Evolutionary conservation across 495 filamentous ascomycete genomes (phyloP), one percentile per base, ranked within the genome.

Genomic region (Aspergillus panamensis): DNA sequence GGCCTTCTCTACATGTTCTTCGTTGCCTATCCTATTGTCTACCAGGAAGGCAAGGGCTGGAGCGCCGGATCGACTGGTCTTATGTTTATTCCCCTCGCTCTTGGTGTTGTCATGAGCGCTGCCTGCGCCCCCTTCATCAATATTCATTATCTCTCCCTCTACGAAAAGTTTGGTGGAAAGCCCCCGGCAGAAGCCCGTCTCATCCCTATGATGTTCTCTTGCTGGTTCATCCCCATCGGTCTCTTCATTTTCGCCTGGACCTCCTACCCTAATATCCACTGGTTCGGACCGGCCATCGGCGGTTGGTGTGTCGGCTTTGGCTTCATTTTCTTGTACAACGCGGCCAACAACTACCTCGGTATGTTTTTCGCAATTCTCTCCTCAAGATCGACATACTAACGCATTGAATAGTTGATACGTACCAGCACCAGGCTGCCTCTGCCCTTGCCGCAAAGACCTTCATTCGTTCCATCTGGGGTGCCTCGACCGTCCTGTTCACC

Each of bases 211-310:
- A 93, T 95, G 90, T 66, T 78, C 17, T 84, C 83, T 29, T 93
- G 89, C 79, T 92, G 88, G 88, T 79, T 82, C 60, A 83, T 92
- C 62, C 88, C 88, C 0, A 74, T 89, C 47, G 88, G 87, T 12
- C 74, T 92, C 6, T 92, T 93, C 71, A 89, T 92, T 68, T 93
- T 93, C 70, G 90, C 88, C 33, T 92, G 90, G 90, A 82, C 87
- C 2, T 89, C 86, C 0, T 92, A 87, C 68, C 77, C 81, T 6
- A 53, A 53, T 0, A 62, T 92, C 2, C 78, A 71, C 62, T 92
- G 88, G 89, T 76, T 84, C 48, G 90, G 87, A 0, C 87, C 89
- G 3, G 76, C 78, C 2, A 76, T 94, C 12, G 89, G 84, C 21
- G 89, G 89, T 35, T 85, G 86, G 62, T 87, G 88, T 8, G 82